Conservation (phyloP, 2,329 filamentous ascomycete genomes). For the Lojkania enalia region DNA sequence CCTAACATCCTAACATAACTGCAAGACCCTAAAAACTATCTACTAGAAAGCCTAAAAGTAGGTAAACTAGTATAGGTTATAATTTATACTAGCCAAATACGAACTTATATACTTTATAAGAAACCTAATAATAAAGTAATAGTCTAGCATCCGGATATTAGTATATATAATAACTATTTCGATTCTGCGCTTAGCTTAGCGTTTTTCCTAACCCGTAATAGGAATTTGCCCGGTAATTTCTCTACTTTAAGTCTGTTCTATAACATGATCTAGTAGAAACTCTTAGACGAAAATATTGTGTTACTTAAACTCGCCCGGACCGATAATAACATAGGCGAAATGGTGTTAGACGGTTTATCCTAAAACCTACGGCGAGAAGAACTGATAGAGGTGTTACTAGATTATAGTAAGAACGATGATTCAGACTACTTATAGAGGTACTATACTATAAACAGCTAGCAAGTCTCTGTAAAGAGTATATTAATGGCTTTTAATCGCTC, state of each 20-base stretch:
- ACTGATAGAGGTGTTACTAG: neutral
- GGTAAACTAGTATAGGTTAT: too few species aligned
- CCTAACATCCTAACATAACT: too few species aligned
- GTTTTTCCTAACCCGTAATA: neutral
- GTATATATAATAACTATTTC: neutral
- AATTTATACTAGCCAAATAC: too few species aligned
- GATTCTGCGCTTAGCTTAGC: neutral
- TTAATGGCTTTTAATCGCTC: constrained; percentile 1
- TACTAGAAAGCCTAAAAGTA: too few species aligned
- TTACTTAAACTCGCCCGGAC: neutral
- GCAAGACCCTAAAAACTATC: too few species aligned
- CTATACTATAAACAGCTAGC: constrained; percentile 2
- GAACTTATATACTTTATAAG: too few species aligned
- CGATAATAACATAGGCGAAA: neutral
- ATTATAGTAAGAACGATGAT: neutral
- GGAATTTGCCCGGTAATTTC: neutral
- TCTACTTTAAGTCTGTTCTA: neutral
- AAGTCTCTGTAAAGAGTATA: constrained; percentile 4
- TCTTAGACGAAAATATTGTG: neutral
- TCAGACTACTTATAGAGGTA: neutral
- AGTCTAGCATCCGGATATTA: neutral
- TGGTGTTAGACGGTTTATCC: neutral
- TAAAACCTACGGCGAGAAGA: neutral
- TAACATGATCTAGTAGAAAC: neutral
- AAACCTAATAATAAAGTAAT: too few species aligned